Conservation (phyloP, 768 basidiomycete species). For the Dioszegia crocea region DNA sequence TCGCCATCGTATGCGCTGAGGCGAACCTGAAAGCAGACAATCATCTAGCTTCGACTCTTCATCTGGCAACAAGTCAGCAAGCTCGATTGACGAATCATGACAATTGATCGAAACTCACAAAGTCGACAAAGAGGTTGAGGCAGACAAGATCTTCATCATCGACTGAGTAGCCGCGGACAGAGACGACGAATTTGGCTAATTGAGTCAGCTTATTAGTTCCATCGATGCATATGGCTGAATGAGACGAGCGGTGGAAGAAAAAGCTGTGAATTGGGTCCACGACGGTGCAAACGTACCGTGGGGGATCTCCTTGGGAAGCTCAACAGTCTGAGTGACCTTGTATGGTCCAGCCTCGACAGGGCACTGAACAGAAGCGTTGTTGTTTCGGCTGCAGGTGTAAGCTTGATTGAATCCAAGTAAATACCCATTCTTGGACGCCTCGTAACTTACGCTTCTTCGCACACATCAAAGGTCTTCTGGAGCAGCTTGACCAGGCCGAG, state of each 20-base stretch:
- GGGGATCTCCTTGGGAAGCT: conserved; percentile 87
- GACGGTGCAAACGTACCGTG: no score
- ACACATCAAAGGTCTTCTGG: conserved; percentile 76
- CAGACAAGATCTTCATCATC: conserved; percentile 76
- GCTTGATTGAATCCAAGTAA: no score
- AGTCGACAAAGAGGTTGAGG: conserved; percentile 72
- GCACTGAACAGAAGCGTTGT: conserved; percentile 73
- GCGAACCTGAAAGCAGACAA: no score
- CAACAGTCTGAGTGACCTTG: conserved; percentile 73
- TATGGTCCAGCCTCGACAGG: conserved; percentile 72
- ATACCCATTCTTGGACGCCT: no score
- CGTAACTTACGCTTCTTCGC: conserved; percentile 86
- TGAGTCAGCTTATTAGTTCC: background rate
- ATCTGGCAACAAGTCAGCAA: conserved; percentile 12
- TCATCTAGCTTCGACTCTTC: conserved; percentile 9
- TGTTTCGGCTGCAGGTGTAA: conserved; percentile 59
- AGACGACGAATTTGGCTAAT: conserved; percentile 76
- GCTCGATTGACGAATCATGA: background rate
- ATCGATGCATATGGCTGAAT: background rate
- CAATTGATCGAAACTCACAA: conserved; percentile 49
- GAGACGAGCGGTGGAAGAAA: background rate
- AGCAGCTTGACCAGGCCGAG: conserved; percentile 90
- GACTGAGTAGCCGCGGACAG: conserved; percentile 64
- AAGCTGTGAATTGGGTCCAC: no score
- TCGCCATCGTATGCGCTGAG: no score